A percentile compares a stretch with the other conserved stretches of the same genome.
phyloP scores from a whole-genome alignment of 768 basidiomycete species.

The Rhodotorula paludigena region DNA sequence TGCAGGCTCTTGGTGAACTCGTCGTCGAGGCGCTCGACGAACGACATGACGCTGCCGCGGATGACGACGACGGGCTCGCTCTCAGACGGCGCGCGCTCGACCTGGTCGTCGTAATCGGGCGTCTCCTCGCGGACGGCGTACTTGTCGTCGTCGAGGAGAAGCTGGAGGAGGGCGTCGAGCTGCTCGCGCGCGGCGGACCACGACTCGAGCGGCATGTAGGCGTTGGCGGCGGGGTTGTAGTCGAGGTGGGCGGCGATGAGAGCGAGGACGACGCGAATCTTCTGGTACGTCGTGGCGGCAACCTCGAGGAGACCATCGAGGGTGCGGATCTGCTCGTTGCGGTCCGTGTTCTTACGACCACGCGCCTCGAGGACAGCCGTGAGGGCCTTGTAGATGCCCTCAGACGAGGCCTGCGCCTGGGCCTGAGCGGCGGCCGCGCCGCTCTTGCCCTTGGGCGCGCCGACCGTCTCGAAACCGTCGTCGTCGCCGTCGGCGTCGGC shows the following conservation, averaged over 20 bases:
- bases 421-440: slow-evolving; percentile 61
- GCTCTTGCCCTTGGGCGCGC: slow-evolving; percentile 71
- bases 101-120: slow-evolving; percentile 84
- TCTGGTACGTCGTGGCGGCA: slow-evolving; percentile 75
- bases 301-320: slow-evolving; percentile 80
- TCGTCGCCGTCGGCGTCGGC: slow-evolving; percentile 46
- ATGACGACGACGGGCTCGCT: slow-evolving; percentile 72
- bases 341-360: slow-evolving; percentile 98
- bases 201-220: slow-evolving; percentile 82
- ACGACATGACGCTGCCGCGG: slow-evolving; percentile 91
- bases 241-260: slow-evolving; percentile 93
- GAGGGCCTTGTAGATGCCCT: slow-evolving; percentile 85
- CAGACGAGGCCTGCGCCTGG: slow-evolving; percentile 50
- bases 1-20: slow-evolving; percentile 96
- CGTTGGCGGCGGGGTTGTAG: slow-evolving; percentile 73
- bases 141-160: slow-evolving; percentile 61
- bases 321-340: slow-evolving; percentile 86
- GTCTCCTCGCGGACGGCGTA: slow-evolving; percentile 80
- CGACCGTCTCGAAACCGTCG: slow-evolving; percentile 83
- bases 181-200: slow-evolving; percentile 84
- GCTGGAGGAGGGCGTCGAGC: slow-evolving; percentile 77
- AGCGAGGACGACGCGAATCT: slow-evolving; percentile 86
- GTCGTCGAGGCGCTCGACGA: slow-evolving; percentile 92
- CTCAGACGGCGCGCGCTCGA: slow-evolving; percentile 67
- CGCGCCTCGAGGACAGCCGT: slow-evolving; percentile 87